Evolutionary conservation across 2,329 filamentous ascomycete genomes (phyloP), one percentile per base, ranked within the genome.

Genomic region (Lachnellula occidentalis): DNA sequence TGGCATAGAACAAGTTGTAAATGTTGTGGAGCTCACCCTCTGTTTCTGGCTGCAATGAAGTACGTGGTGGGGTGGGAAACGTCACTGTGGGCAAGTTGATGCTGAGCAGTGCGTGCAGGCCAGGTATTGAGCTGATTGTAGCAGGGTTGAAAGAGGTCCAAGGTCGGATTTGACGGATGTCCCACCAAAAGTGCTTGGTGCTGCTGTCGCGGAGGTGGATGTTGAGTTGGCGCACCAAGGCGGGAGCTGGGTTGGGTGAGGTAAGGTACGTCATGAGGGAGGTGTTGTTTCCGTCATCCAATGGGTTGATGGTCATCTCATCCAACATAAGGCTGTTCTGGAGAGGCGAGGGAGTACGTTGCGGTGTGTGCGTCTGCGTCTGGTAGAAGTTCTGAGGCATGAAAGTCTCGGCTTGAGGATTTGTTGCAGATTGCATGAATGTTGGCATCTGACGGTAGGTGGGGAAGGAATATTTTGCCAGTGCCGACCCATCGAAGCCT

Each of bases 111-210:
- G 81, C 77, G 6, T 85, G 79, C 22, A 94, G 85, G 34, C 84
- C 85, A 1, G 87, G 87, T 45, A 95, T 83, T 5, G 82, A 76
- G 61, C 86, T 78, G 68, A 96, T 85, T 54, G 85, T 83, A 51
- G 78, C 71, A 11, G 88, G 75, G 61, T 82, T 89, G 79, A 96
- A 96, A 63, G 83, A 80, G 50, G 80, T 81, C 92, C 92, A 96
- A 58, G 84, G 80, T 59, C 89, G 84, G 61, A 96, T 78, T 69
- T 95, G 92, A 63, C 92, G 88, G 55, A 95, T 81, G 67, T 97
- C 92, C 88, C 90, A 96, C 92, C 92, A 97, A 72, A 92, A 96
- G 74, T 95, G 85, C 70, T 86, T 90, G 65, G 80, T 86, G 72
- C 78, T 81, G 66, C 78, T 85, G 69, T 83, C 88, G 60, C 77